Percentiles rank a stretch among this genome's conserved stretches.
These are phyloP conservation scores for Xylaria arbuscula DNA, from an alignment of 2,329 filamentous ascomycete genomes.

Conservation along the genomic window DNA sequence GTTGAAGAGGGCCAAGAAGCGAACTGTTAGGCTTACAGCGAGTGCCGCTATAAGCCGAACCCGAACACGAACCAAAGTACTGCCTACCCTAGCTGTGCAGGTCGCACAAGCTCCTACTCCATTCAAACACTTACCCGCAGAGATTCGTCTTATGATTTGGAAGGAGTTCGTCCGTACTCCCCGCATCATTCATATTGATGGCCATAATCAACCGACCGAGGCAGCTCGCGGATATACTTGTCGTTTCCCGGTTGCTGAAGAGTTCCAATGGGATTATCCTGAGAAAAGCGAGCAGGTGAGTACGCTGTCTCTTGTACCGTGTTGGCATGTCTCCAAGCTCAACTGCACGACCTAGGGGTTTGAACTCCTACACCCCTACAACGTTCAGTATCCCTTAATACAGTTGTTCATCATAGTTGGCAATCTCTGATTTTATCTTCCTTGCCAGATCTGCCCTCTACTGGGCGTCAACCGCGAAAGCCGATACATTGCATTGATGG, in stretches of 20 bases:
- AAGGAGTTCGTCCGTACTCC: conserved; percentile 21
- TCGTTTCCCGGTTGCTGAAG: neutral
- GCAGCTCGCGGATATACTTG: neutral
- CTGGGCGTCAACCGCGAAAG: conserved; percentile 16
- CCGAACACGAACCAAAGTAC: no score
- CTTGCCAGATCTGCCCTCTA: conserved; percentile 12
- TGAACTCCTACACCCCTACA: neutral
- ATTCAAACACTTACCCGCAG: conserved; percentile 15
- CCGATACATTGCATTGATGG: conserved; percentile 13
- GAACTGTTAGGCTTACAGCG: neutral
- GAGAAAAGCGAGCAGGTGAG: neutral
- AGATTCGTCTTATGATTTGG: conserved; percentile 31
- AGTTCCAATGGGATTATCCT: no score
- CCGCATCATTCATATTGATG: conserved; percentile 22
- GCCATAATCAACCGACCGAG: neutral
- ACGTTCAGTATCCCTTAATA: no score
- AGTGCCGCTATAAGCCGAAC: neutral
- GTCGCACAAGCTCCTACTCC: neutral
- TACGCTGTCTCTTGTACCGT: no score
- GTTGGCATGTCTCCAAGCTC: neutral
- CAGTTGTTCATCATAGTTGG: neutral
- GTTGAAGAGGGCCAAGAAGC: neutral
- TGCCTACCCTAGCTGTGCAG: no score
- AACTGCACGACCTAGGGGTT: neutral
- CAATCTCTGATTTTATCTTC: neutral